Evolutionary conservation across 768 basidiomycete genomes (phyloP), one percentile per base, ranked within the genome.

Genomic region (Serpula lacrymans): DNA sequence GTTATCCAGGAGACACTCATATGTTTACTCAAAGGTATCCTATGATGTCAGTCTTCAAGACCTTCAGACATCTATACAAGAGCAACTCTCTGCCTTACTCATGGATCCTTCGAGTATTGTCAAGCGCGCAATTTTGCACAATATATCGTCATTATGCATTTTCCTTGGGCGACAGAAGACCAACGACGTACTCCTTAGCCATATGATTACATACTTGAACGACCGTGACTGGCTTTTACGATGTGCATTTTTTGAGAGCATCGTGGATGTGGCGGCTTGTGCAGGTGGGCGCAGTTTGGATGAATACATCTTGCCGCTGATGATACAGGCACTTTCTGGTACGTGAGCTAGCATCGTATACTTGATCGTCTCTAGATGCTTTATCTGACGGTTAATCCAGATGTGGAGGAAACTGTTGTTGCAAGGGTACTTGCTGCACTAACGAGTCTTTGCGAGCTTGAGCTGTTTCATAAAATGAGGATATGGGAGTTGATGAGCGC

Each of bases 321-420:
- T 98, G 90, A 79, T 92, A 4, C 94, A 97, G 52, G 92, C 94
- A 1, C 64, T 99, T 20, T 92, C 91, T 38, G 95, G 95, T 93
- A 42, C 26, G 77, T 52, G 7, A 21, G 11, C 5, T 22, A 31
- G n/a, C 13, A 20, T 6, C 5, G 9, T 23, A 9, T 28, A 24
- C 11, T 20, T 38, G 10, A 7, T 18, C 18, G 33, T 36, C 11
- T 14, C 37, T 28, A 22, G 28, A n/a, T 16, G 23, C 13, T 20
- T 16, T 43, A 10, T 8, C 34, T 53, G 16, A 60, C n/a, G 5
- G 6, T 8, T 18, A 16, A 22, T 28, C 8, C 56, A 95, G 96
- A 99, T 57, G 85, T 91, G 6, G 96, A 99, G 60, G 95, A 98
- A 58, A 86, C 80, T 10, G 95, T 98, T 2, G 86, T 96, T 5